Base-by-base conservation (phyloP, 495 filamentous ascomycete species). In the Aspergillus conjunctus region DNA sequence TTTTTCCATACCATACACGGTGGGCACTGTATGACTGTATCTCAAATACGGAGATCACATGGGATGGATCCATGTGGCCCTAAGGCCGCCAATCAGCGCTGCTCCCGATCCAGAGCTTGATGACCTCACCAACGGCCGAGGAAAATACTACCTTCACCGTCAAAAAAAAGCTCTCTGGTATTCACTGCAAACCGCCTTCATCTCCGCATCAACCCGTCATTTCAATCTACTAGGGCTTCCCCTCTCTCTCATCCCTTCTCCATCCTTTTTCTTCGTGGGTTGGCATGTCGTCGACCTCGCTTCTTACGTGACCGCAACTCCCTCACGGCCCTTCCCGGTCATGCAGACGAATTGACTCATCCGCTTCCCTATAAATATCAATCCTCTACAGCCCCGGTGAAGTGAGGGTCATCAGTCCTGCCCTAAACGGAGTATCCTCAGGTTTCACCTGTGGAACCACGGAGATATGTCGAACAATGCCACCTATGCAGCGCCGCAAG, bases 381-480 rank as follows among this genome's bases (percentile, higher is more conserved):
- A 18, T 2, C 51, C 44, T 11, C 46, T 51, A 34, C 52, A 2
- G 14, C 4, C 17, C 12, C 33, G 41, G 37, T 18, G 11, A 21
- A 26, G n/a, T 18, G 11, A 21, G 18, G 11, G 20, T 15, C 21
- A 22, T 17, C 21, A 18, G 17, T 3, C 15, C 9, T 20, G 44
- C 31, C 45, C 44, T 26, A 48, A 31, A 43, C 9, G 9, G 4
- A 37, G 57, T 31, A 34, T 31, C 20, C 31, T 44, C 21, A 30
- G 60, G 34, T 11, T 41, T 31, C 45, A 33, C 50, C 52, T 33
- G 32, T 33, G 61, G 59, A 31, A 21, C 17, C 50, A 30, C 60
- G 14, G 37, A 44, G 56, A 26, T 37, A 77, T 78, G 75, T 72
- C 75, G 14, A 71, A 73, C 62, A 78, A 74, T 65, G 66, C 67